Base-by-base conservation (phyloP, 2,329 filamentous ascomycete species). In the Westerdykella aurantiaca region DNA sequence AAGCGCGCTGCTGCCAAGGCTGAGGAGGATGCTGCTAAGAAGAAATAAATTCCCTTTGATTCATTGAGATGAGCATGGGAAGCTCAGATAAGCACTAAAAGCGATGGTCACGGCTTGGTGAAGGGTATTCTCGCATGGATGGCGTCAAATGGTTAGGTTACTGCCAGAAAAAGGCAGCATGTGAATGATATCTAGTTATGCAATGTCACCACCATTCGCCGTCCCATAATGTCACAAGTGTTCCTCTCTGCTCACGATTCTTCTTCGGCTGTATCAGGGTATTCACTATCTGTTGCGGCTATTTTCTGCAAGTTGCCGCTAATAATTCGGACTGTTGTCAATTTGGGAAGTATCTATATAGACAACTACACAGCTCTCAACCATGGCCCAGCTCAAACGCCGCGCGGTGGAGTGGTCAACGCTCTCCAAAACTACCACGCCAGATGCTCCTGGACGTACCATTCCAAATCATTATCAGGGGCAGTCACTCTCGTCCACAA, bases 1-100 rank as follows among this genome's bases (percentile, higher is more conserved):
- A 97, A 97, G 89, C 85, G 93, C 69, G 83, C 79, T 63, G 86
- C 85, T 80, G 87, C 88, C 66, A 91, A 85, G 79, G 85, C 83
- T 63, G 87, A 90, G 70, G 87, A 86, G 69, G 85, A 86, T 71
- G 78, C 77, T 68, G 67, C 73, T 58, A 81, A 82, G 74, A 91
- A 91, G 86, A 91, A 93, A 84, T 91, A 89, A 62, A 63, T 50
- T 55, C 39, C 43, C 45, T 46, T 39, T 29, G 48, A 45, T 48
- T 44, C 48, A 46, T 51, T 41, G 50, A 50, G 52, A 53, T 49
- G 51, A 29, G 25, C 9, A 47, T 55, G 50, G 49, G 48, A 58
- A 61, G 11, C 52, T 61, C 52, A 57, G 55, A 58, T 46, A 7
- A 49, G 52, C 41, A 52, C 49, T 47, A 62, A 66, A 65, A 61